A percentile compares a stretch with the other conserved stretches of the same genome.
Conservation (phyloP, 345 rosid species). For the Pseudoturritis turrita region DNA sequence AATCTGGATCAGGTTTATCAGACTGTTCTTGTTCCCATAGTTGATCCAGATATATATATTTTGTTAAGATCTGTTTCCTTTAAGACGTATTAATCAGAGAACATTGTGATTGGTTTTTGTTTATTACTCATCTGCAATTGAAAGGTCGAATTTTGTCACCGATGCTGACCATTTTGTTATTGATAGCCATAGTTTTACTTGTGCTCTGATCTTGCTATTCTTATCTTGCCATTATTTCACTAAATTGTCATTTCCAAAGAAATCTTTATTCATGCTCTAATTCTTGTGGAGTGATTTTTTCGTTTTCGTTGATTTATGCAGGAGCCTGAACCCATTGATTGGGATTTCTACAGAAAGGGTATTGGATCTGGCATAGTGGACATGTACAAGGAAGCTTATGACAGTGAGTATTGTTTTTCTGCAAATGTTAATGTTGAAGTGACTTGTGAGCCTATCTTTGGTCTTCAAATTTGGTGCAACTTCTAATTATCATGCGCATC, state of each 20-base stretch:
- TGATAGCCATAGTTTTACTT: not conserved
- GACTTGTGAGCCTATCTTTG: not conserved
- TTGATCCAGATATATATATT: not conserved
- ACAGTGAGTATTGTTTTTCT: conserved; percentile 48
- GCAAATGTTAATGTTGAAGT: not conserved
- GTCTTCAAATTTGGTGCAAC: not conserved
- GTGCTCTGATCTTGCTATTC: not conserved
- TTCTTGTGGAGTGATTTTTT: not conserved
- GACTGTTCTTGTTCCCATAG: not conserved
- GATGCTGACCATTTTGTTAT: not conserved
- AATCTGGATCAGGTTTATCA: conserved; percentile 9
- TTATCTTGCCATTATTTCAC: not conserved
- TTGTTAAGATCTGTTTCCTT: conserved; percentile 7
- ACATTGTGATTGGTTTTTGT: not conserved
- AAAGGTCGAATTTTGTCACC: not conserved
- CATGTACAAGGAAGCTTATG: conserved; percentile 91
- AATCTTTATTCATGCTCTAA: too few relatives aligned
- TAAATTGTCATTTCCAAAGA: not conserved
- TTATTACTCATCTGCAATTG: not conserved
- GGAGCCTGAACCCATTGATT: conserved; percentile 96
- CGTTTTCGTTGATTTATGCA: conserved; percentile 17
- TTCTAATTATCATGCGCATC: not conserved
- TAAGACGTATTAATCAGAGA: not conserved
- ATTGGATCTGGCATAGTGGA: conserved; percentile 91
- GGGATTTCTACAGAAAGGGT: conserved; percentile 90